Evolutionary conservation across 768 basidiomycete species (phyloP).

Genomic region (Omphalotus guepiniiformis): DNA sequence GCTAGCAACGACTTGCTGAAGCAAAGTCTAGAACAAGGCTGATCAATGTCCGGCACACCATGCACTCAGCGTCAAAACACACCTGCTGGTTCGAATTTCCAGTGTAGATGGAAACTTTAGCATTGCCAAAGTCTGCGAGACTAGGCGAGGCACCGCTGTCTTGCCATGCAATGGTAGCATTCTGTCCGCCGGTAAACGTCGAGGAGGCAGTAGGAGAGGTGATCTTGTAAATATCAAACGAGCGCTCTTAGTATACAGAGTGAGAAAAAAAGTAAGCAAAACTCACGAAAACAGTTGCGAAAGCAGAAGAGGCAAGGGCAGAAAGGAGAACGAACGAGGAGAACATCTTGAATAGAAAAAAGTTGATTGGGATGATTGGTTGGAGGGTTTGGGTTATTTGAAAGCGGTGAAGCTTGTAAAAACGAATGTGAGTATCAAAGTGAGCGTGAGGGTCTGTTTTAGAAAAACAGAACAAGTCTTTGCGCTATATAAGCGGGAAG

Average conservation of each 20-base stretch:
- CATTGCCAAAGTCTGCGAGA: constrained; percentile 47
- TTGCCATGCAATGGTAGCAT: constrained; percentile 51
- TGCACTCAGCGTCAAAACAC: constrained; percentile 5
- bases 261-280: constrained; percentile 2
- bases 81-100: constrained; percentile 66
- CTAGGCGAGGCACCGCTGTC: constrained; percentile 47
- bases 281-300: constrained; percentile 57
- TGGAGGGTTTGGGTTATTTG: constrained; percentile 11
- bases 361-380: constrained; percentile 24
- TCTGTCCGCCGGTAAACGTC: constrained; percentile 46
- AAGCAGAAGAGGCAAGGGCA: constrained; percentile 46
- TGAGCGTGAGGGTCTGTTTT: background rate
- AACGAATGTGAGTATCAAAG: background rate
- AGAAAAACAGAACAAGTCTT: background rate
- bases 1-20: constrained; percentile 46
- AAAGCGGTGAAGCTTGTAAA: background rate
- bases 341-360: constrained; percentile 51
- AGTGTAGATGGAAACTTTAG: constrained; percentile 54
- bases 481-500: too few species aligned
- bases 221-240: constrained; percentile 34
- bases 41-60: background rate
- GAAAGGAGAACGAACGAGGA: constrained; percentile 43
- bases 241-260: background rate
- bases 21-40: constrained; percentile 39
- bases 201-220: constrained; percentile 50